Base-by-base conservation (phyloP, 2,329 filamentous ascomycete species). In the Hypoxylon sp. region DNA sequence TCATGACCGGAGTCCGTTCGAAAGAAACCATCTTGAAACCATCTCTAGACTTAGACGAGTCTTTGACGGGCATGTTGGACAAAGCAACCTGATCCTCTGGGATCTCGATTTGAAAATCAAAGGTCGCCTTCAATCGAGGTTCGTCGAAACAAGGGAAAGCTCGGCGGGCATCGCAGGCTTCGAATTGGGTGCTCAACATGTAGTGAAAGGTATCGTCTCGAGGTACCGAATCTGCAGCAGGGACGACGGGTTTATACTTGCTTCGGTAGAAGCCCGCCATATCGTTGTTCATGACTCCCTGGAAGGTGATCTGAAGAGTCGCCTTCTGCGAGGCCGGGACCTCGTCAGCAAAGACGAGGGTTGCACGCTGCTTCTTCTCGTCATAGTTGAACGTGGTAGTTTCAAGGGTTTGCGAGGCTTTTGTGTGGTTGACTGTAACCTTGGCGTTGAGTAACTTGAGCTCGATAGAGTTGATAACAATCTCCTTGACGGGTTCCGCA, bases 111-210 rank as follows among this genome's bases (percentile, higher is more conserved):
- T 94, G 87, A 65, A 99, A 92, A 79, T 98, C 94, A 77, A 98
- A 98, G 2, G 94, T 95, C 10, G 96, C 93, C 83, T 99, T 99
- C 71, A 98, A 87, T 76, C 97, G 97, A 45, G 96, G 96, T 83
- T 99, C 96, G 77, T 99, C 96, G 77, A 98, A 98, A 83, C 96
- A 99, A 51, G 96, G 96, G 82, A 99, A 98, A 7, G 96, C 95
- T 72, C 94, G 88, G 71, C 96, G 91, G 68, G 96, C 96, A 81
- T 99, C 96, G 76, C 94, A 97, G 49, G 94, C 91, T 84, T 99
- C 96, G 77, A 99, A 99, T 79, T 99, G 96, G 52, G 96, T 99
- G 83, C 93, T 97, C 80, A 97, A 85, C 92, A 95, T 94, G 77
- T 87, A 87, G 79, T 89, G 87, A 77, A 85, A 88, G 74, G 89